phyloP scores from a whole-genome alignment of 805 yeast genomes.

The Kockiozyma suomiensis region DNA sequence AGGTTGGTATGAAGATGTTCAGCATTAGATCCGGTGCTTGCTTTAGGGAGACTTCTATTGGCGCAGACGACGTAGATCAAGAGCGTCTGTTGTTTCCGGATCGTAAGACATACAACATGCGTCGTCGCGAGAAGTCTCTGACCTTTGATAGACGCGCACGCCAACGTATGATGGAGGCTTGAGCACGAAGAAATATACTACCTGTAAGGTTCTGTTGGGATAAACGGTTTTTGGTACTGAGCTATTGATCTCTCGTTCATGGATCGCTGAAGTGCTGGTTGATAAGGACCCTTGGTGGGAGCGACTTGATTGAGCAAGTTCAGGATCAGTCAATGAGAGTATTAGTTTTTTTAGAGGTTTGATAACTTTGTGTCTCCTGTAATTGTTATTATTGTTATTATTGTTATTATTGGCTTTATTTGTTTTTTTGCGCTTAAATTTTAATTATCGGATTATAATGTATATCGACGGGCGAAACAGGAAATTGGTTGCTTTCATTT shows the following conservation, averaged over 20 bases:
- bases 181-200: not conserved
- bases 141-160: slow-evolving; percentile 16
- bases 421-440: not conserved
- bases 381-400: no score
- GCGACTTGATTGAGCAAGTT: no score
- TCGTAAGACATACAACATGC: slow-evolving; percentile 10
- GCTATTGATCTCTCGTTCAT: no score
- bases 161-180: slow-evolving; percentile 2
- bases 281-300: no score
- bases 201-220: no score
- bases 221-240: no score
- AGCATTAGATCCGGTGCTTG: slow-evolving; percentile 10
- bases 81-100: slow-evolving; percentile 6
- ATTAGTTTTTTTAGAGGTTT: no score
- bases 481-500: not conserved
- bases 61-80: slow-evolving; percentile 12
- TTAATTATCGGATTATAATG: not conserved
- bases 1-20: slow-evolving; percentile 2
- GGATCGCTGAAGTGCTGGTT: no score
- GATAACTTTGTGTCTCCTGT: no score
- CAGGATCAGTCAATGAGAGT: no score
- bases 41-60: not conserved
- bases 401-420: not conserved
- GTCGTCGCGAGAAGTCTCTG: slow-evolving; percentile 20
- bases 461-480: not conserved